Evolutionary conservation across 2,329 filamentous ascomycete genomes (phyloP).

Genomic region (Nannizziopsis arthrosporioides): DNA sequence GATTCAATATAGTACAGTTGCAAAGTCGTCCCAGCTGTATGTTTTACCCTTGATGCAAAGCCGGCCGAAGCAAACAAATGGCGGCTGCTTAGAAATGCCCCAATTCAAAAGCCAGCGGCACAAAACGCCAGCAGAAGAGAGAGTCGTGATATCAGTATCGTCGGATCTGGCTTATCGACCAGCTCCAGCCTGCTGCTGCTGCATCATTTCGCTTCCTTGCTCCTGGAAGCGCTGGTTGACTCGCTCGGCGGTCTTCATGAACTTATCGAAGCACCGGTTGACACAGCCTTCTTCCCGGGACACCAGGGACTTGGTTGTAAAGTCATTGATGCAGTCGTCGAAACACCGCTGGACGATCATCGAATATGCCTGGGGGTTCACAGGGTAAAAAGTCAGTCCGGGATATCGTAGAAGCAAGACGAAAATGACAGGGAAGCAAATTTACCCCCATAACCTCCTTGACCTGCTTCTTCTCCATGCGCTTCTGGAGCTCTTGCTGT

Average conservation of each 20-base stretch:
- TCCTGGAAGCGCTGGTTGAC: conserved; percentile 83
- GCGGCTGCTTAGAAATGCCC: neutral
- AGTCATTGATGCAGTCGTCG: conserved; percentile 93
- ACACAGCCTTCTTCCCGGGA: conserved; percentile 84
- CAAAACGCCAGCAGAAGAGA: neutral
- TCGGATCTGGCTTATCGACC: conserved; percentile 19
- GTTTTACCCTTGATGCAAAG: conserved; percentile 1
- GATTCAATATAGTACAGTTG: conserved; percentile 4
- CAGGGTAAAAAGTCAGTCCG: conserved; percentile 11
- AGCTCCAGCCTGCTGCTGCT: conserved; percentile 41
- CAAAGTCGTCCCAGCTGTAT: conserved; percentile 5
- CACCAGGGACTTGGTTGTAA: conserved; percentile 90
- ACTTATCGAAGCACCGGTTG: conserved; percentile 90
- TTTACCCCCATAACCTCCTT: conserved; percentile 97
- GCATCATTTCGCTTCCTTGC: conserved; percentile 57
- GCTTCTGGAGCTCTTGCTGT: conserved; percentile 83
- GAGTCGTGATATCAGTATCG: neutral
- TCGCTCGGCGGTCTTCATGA: conserved; percentile 80
- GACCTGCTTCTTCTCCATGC: conserved; percentile 97
- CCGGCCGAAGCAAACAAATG: neutral
- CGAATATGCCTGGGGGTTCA: conserved; percentile 49
- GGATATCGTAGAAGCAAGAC: conserved; percentile 9
- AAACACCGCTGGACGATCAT: conserved; percentile 60
- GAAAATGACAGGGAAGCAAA: conserved; percentile 17
- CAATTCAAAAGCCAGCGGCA: neutral